Evolutionary conservation across 805 yeast species (phyloP), one percentile per base, ranked within the genome.

Genomic region (Spencermartinsiella europaea): DNA sequence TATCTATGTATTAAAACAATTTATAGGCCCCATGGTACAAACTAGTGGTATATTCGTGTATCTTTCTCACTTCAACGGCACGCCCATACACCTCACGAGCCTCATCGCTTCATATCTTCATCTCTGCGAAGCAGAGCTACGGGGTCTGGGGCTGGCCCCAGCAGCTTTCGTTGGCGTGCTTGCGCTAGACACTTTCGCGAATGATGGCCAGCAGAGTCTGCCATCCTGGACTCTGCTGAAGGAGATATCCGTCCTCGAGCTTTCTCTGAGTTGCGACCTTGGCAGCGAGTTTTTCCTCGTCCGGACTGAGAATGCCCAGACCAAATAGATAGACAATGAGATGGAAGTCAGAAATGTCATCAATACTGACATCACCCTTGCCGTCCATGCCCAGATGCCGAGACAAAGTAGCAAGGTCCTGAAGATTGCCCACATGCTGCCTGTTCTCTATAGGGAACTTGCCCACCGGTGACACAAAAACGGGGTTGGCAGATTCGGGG

Each of bases 361-460:
- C 57, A n/a, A 65, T 64, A 25, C 75, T 51, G 2, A 58, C 61
- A 5, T 45, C 52, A 14, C 51, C 47, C 17, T 54, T 61, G 28
- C 47, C 47, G 7, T 40, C 46, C 40, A 66, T 66, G 47, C 67
- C 69, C 35, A 89, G 66, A 45, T 77, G 80, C 12, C 62, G 68
- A 48, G 73, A 74, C 38, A 87, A 65, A 41, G 75, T 76, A 10
- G 27, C 35, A 38, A 48, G 33, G 51, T 84, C 86, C 59, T 87
- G 95, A 1, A 81, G 70, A 17, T 78, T 79, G 1, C 96, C 95
- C 58, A 85, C 62, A 38, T 79, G 80, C 46, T 77, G 85, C 45
- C 98, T 72, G 61, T 90, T 84, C 55, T 86, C 95, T 62, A 90
- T 77, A 1, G 93, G 81, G 68, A 87, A 90, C 20, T 40, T 17